Base-by-base conservation (phyloP, 768 basidiomycete genomes). In the Lactarius sanguifluus region DNA sequence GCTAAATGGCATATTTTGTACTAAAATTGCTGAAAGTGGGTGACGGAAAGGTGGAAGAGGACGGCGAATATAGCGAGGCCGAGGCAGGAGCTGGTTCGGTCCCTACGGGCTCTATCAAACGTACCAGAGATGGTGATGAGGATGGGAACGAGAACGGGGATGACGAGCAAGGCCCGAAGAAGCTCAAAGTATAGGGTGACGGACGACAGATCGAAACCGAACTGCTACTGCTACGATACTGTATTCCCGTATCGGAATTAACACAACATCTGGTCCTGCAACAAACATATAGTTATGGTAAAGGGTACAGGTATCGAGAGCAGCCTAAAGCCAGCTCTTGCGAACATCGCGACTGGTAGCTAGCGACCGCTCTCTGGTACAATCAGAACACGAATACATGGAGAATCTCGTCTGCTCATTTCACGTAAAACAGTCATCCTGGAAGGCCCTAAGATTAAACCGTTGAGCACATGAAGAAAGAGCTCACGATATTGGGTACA, bases 131-230 rank as follows among this genome's bases (percentile, higher is more conserved):
- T 32, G 28, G 12, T 10, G 54, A 47, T n/a, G 62, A 47, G 47
- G 61, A 66, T n/a, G 61, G 36, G 7, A 30, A 64, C 6, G 23
- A 16, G 16, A 36, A 56, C 4, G 52, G 45, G 30, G 62, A 55
- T 10, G 62, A 41, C 25, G 62, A 16, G 25, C 66, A 67, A 52
- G 62, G 60, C 18, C 16, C 34, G 41, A 67, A 67, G 62, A 67
- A 67, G 43, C 23, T 56, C 41, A 67, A 59, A 40, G 50, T 59
- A 28, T 67, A 67, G 57, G 50, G 13, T 7, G 25, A 47, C 15
- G 30, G 61, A 40, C 28, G n/a, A 7, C n/a, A 32, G 23, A 23
- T 40, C 4, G 23, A 41, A 66, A 47, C 45, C 20, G 16, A n/a
- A 13, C 36, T 36, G 50, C 36, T 61, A 41, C 28, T 23, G 50